Base-by-base conservation (phyloP, 1,139 yeast species). In the Sugiyamaella japonica region DNA sequence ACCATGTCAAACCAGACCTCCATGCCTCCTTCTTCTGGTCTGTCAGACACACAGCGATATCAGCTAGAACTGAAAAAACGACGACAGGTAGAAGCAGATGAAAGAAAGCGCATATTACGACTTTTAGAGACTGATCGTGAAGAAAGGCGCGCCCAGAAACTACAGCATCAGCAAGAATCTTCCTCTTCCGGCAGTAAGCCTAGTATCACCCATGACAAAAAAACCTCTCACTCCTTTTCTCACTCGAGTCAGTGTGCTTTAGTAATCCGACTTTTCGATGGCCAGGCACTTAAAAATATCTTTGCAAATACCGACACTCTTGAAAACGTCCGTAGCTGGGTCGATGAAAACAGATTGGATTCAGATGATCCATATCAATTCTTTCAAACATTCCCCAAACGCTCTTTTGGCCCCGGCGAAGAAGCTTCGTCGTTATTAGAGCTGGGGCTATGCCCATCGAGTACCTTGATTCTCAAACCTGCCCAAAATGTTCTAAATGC, bases 401-500 rank as follows among this genome's bases (percentile, higher is more conserved):
- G 77, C 32, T 70, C 76, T 1, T 79, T 76, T 59, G 71, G 77
- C 12, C 73, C 76, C 7, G 85, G 84, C 52, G 90, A 85, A 63
- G 73, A 76, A 54, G 16, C 38, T 7, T 66, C 66, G 50, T 68
- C 80, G 3, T 72, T 86, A 44, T 65, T 63, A 23, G 76, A 73
- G 4, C 72, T 86, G 49, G 81, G 77, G 7, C 72, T 86, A 54
- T 71, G 77, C 12, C 93, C 95, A 1, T 74, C 91, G 52, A 82
- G 89, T 12, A 87, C 85, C 0, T 69, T 86, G 47, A 81, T 84
- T 38, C 72, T 86, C 58, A 83, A 84, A 63, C 88, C 89, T 0
- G 67, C 66, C 13, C 52, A 57, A 20, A 66, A 67, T 29, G 66
- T 61, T 45, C 52, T 70, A 1, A 61, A 59, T 15, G 75, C 76